Base-by-base conservation (phyloP, 139 green algal genomes). In the Trebouxia sp. region DNA sequence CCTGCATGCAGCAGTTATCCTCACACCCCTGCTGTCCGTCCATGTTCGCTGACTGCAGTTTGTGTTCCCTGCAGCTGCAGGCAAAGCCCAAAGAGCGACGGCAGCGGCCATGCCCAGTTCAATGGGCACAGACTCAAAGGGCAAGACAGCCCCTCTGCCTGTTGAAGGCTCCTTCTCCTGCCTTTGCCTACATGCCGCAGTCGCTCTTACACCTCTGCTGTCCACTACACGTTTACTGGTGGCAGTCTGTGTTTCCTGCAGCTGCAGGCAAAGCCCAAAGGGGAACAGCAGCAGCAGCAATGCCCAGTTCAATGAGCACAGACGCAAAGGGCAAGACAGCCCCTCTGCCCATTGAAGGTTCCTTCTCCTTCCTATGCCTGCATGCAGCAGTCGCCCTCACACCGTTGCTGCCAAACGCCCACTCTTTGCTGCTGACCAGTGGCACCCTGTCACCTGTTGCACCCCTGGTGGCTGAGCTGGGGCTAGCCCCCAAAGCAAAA, bases 311-410 rank as follows among this genome's bases (percentile, higher is more conserved):
- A 32, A 72, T 45, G 32, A 3, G 10, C 5, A 11, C 32, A 72
- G 32, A 35, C 11, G 15, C 47, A 53, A 4, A 53, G 47, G 4
- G 47, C 47, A 53, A 53, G 3, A 26, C 47, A 53, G 14, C 17
- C 11, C 17, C 17, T n/a, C 11, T 37, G n/a, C 20, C 26, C 26
- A 37, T 51, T 5, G 72, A 62, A 30, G 72, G 72, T 8, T 62
- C 45, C 47, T 79, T 79, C 35, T 53, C 72, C 30, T 79, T 79
- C 72, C 28, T 79, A n/a, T 79, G 72, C n/a, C 72, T 79, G 45
- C 72, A 79, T 55, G 72, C 72, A 48, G 72, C 72, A 65, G 47
- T 65, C 5, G 72, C 72, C 47, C 28, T 79, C 11, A 53, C 32
- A n/a, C 72, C 72, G 22, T 14, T 79, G 28, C 26, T 55, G 0